Percentiles rank a stretch among this genome's conserved stretches.
phyloP scores from a whole-genome alignment of 2,329 filamentous ascomycete genomes.

The Penicillium hesseltinei region DNA sequence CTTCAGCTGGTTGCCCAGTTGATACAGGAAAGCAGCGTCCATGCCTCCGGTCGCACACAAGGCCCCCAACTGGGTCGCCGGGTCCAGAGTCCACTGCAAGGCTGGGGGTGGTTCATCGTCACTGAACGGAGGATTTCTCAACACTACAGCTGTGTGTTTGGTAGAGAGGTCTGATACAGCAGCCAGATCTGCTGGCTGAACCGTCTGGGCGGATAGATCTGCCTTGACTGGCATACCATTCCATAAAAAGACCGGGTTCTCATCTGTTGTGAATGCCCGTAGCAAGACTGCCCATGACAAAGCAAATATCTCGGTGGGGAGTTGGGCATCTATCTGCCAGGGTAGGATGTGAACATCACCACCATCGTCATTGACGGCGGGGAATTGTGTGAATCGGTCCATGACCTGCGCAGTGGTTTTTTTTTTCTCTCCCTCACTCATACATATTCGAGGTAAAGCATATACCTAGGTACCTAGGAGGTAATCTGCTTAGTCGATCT shows the following conservation, averaged over 20 bases:
- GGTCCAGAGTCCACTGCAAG: slow-evolving; percentile 27
- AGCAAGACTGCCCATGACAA: slow-evolving; percentile 34
- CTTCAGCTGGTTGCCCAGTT: slow-evolving; percentile 31
- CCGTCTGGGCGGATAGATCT: slow-evolving; percentile 20
- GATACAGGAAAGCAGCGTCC: slow-evolving; percentile 24
- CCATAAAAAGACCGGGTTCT: slow-evolving; percentile 32
- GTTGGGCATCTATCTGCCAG: slow-evolving; percentile 18
- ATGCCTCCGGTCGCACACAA: slow-evolving; percentile 29
- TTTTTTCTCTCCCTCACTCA: not conserved
- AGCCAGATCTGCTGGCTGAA: slow-evolving; percentile 19
- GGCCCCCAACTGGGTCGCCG: slow-evolving; percentile 21
- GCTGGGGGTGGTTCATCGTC: slow-evolving; percentile 9
- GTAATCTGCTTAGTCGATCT: slow-evolving; percentile 16
- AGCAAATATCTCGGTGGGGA: slow-evolving; percentile 21
- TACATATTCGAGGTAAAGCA: slow-evolving; percentile 14
- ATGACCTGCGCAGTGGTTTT: slow-evolving; percentile 10
- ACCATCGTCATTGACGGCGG: slow-evolving; percentile 16
- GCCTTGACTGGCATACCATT: slow-evolving; percentile 29
- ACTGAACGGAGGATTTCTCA: slow-evolving; percentile 11
- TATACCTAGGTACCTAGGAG: slow-evolving; percentile 8
- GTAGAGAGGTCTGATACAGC: slow-evolving; percentile 6
- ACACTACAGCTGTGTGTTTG: slow-evolving; percentile 28
- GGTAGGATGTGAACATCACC: slow-evolving; percentile 14
- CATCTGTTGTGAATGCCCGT: slow-evolving; percentile 32
- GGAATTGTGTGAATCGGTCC: slow-evolving; percentile 27